These are phyloP conservation scores for Ustilago sp. DNA, from an alignment of 1,284 basidiomycete species.

Conservation along the genomic window DNA sequence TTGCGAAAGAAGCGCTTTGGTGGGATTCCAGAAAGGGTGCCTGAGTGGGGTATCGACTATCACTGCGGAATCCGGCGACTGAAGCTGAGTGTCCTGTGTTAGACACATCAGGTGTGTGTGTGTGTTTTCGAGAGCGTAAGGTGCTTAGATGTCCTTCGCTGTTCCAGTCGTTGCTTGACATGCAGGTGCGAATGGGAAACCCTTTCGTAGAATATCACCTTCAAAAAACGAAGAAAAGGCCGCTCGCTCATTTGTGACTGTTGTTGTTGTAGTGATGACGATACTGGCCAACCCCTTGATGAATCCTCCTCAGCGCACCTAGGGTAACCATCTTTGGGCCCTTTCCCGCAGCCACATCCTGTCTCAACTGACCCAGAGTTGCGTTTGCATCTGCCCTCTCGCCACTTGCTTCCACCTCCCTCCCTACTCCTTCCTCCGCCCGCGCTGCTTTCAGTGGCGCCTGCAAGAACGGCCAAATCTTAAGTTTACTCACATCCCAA, in stretches of 20 bases:
- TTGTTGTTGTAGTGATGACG: background rate
- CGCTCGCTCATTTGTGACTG: conserved; percentile 6
- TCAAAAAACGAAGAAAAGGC: background rate
- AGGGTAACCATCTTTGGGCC: conserved; percentile 46
- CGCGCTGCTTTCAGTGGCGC: conserved; percentile 27
- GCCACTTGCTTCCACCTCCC: background rate
- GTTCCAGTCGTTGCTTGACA: no score
- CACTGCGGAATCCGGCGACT: background rate
- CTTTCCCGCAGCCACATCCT: conserved; percentile 45
- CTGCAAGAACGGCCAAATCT: conserved; percentile 56
- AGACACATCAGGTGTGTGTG: no score
- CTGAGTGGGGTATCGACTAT: background rate
- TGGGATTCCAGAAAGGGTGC: no score
- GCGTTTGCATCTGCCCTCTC: conserved; percentile 28
- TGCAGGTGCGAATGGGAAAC: no score
- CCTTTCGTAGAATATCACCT: no score
- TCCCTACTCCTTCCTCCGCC: background rate
- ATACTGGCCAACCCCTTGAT: conserved; percentile 25
- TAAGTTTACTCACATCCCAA: conserved; percentile 47
- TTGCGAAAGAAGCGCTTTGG: no score
- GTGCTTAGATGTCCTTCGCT: no score
- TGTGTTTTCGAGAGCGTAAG: no score
- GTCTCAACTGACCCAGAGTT: conserved; percentile 46
- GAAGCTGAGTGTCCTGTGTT: no score
- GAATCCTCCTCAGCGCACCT: conserved; percentile 46